Evolutionary conservation across 140 eudicot genomes (phyloP).

Genomic region (Stevia rebaudiana): DNA sequence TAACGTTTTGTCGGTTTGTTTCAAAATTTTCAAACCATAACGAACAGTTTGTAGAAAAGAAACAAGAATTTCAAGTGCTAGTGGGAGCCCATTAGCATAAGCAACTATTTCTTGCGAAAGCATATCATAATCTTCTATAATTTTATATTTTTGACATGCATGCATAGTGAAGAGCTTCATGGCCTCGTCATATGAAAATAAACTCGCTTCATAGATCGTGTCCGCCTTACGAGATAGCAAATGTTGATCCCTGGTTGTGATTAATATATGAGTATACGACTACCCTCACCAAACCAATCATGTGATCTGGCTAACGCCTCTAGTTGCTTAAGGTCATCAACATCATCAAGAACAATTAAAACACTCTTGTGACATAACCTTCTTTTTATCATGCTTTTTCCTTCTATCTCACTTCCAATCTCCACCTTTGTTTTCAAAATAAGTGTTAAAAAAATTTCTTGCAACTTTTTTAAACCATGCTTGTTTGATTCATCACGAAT

Average conservation of each 20-base stretch:
- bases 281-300: no score
- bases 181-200: background rate
- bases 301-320: background rate
- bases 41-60: background rate
- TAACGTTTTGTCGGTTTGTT: no score
- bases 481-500: no score
- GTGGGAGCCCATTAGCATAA: background rate
- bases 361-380: no score
- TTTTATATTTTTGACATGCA: background rate
- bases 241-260: background rate
- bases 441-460: no score
- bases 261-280: no score
- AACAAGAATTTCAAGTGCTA: background rate
- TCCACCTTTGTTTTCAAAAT: no score
- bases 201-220: background rate
- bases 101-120: background rate
- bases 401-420: no score
- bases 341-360: background rate
- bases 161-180: background rate
- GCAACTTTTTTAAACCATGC: no score
- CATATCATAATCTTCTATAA: background rate
- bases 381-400: no score
- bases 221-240: background rate
- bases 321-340: background rate
- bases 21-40: no score